Evolutionary conservation across 1,284 basidiomycete species (phyloP), one percentile per base, ranked within the genome.

Genomic region (Cryptococcus deneoformans): DNA sequence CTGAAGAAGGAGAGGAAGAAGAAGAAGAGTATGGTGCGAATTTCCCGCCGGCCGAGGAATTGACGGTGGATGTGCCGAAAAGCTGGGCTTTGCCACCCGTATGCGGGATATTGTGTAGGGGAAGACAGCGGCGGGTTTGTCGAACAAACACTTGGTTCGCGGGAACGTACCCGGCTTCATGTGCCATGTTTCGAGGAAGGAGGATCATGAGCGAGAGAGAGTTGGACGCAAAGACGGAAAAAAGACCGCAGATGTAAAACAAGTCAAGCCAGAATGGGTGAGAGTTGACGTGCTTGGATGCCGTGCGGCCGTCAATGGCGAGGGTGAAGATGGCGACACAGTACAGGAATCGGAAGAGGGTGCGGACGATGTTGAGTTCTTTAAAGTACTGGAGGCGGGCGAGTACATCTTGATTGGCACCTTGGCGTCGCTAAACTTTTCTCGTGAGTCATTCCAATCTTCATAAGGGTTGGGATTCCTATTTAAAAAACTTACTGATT

Each of bases 321-420:
- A 71, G 38, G 3, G 62, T 60, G 20, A 69, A 36, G 29, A 72
- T 53, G 14, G 58, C 51, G 3, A 62, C 42, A 29, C 62, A 56
- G 52, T 70, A 72, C 34, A 70, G 37, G 24, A 58, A 54, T 36
- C 71, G 61, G 52, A 71, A 70, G 50, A 68, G 39, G 8, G 68
- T 70, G 9, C 67, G 48, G 16, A 64, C 55, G 2, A 35, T 39
- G 54, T 69, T 69, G 50, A 69, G 57, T 45, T 68, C 64, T 56
- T 70, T 65, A 58, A 73, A 73, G 50, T 69, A 73, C 37, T 65
- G 59, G 14, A 73, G 57, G 12, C 70, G 62, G 37, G 54, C 63
- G 29, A 69, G 52, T 35, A 73, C 67, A 20, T 73, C 71, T 4
- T 64, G 53, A 35, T 69, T 71, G 38, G 71, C 71, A n/a, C 71